Percentiles rank a stretch among this genome's conserved stretches.
phyloP scores from a whole-genome alignment of 306 rosid genomes.

The Leucaena leucocephala region DNA sequence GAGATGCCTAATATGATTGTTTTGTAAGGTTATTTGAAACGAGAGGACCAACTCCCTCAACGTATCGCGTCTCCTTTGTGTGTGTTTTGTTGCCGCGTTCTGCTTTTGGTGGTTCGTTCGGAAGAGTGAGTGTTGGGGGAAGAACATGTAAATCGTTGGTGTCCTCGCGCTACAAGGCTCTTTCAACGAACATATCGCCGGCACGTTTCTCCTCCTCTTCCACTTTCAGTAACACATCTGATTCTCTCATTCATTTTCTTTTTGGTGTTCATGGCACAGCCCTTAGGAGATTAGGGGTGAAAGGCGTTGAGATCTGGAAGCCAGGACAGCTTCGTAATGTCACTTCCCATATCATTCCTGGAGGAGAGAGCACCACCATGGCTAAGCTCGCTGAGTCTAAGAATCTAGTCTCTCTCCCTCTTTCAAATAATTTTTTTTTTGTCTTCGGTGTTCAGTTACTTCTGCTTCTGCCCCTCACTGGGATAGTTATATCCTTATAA shows the following conservation, averaged over 20 bases:
- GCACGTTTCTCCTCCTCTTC: constrained; percentile 36
- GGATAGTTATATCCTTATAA: background rate
- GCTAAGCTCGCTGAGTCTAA: constrained; percentile 90
- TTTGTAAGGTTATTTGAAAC: background rate
- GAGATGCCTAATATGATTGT: background rate
- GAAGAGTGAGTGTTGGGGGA: background rate
- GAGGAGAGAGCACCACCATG: constrained; percentile 99
- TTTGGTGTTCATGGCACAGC: constrained; percentile 47
- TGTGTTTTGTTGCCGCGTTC: background rate
- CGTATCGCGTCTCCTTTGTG: background rate
- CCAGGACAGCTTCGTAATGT: constrained; percentile 80
- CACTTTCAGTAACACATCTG: background rate
- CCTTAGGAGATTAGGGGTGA: constrained; percentile 82
- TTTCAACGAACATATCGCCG: constrained; percentile 92
- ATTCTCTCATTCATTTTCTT: background rate
- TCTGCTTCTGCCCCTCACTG: background rate
- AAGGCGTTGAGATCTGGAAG: constrained; percentile 82
- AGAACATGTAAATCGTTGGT: constrained; percentile 77
- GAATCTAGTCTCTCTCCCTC: constrained; percentile 59
- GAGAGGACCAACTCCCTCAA: background rate
- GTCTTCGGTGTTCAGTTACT: background rate
- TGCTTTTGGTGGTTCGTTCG: background rate
- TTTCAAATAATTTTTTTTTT: background rate
- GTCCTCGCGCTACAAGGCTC: constrained; percentile 95
- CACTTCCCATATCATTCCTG: constrained; percentile 85